Conservation (phyloP, 1,139 yeast genomes). For the Scheffersomyces stambukii region DNA sequence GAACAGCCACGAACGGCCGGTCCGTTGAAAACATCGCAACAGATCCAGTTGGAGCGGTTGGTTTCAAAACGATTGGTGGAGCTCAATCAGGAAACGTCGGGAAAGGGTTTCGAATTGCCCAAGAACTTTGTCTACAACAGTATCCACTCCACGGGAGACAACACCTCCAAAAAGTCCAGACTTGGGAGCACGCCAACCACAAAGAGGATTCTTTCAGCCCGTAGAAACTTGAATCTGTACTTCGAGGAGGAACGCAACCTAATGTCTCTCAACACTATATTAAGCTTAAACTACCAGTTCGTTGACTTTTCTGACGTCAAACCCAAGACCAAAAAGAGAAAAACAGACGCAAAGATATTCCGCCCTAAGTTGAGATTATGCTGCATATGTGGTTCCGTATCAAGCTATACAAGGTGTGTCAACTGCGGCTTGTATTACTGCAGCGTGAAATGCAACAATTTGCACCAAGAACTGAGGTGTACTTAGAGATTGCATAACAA, state of each 20-base stretch:
- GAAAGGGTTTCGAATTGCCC: slow-evolving; percentile 36
- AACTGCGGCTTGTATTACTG: slow-evolving; percentile 42
- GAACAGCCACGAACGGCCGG: slow-evolving; percentile 20
- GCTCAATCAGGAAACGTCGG: slow-evolving; percentile 28
- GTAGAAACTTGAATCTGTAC: slow-evolving; percentile 43
- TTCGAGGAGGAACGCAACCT: slow-evolving; percentile 47
- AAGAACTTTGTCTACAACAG: slow-evolving; percentile 37
- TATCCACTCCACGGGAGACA: slow-evolving; percentile 18
- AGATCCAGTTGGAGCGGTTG: slow-evolving; percentile 38
- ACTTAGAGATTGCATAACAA: no score
- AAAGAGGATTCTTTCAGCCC: slow-evolving; percentile 40
- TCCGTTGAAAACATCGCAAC: slow-evolving; percentile 41
- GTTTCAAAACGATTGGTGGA: slow-evolving; percentile 37
- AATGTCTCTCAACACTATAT: slow-evolving; percentile 39
- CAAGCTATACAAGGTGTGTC: slow-evolving; percentile 37
- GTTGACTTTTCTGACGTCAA: slow-evolving; percentile 26
- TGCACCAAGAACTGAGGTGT: slow-evolving; percentile 45
- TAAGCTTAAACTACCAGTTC: slow-evolving; percentile 38
- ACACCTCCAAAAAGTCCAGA: slow-evolving; percentile 23
- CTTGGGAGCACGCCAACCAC: slow-evolving; percentile 46
- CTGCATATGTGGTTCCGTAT: slow-evolving; percentile 39
- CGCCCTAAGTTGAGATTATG: slow-evolving; percentile 38
- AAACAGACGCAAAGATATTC: slow-evolving; percentile 15
- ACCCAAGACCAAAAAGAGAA: slow-evolving; percentile 12
- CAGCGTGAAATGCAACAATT: slow-evolving; percentile 37